A percentile compares a stretch with the other conserved stretches of the same genome.
Conservation (phyloP, 2,329 filamentous ascomycete species). For the Aspergillus flavus region DNA sequence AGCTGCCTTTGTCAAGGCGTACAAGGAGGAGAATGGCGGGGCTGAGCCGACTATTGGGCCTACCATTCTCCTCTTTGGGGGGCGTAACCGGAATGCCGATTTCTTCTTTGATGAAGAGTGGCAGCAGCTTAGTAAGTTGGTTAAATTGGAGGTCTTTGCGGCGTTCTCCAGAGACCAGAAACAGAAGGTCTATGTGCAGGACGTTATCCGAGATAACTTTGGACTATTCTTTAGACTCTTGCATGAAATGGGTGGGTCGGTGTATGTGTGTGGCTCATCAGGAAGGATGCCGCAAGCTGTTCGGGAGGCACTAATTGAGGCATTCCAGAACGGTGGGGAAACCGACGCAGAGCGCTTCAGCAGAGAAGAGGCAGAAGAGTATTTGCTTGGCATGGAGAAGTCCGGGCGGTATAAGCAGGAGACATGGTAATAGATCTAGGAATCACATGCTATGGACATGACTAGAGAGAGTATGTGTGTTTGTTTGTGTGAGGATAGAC, state of each 20-base stretch:
- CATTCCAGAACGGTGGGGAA: slow-evolving; percentile 54
- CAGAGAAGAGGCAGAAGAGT: slow-evolving; percentile 57
- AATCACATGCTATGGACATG: slow-evolving; percentile 3
- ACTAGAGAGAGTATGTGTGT: not conserved
- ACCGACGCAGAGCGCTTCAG: slow-evolving; percentile 39
- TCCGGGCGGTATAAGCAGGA: slow-evolving; percentile 67
- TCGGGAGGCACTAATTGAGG: slow-evolving; percentile 65
- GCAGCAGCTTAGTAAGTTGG: slow-evolving; percentile 48
- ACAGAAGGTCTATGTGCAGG: slow-evolving; percentile 69
- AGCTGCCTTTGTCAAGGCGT: slow-evolving; percentile 38
- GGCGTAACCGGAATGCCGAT: slow-evolving; percentile 72
- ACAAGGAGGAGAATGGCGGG: slow-evolving; percentile 30
- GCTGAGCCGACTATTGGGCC: slow-evolving; percentile 40
- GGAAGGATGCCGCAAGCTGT: slow-evolving; percentile 74
- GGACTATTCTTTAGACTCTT: slow-evolving; percentile 56
- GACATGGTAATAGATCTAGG: slow-evolving; percentile 61
- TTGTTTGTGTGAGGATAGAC: not conserved
- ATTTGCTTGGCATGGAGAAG: slow-evolving; percentile 62
- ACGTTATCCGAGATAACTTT: slow-evolving; percentile 58
- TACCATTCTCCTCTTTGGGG: slow-evolving; percentile 78
- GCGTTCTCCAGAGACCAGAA: slow-evolving; percentile 73
- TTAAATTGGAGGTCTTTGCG: slow-evolving; percentile 58
- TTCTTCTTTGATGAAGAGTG: slow-evolving; percentile 84
- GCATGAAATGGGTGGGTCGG: slow-evolving; percentile 53
- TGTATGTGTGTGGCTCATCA: slow-evolving; percentile 58